These are phyloP conservation scores for Rhinocladiella similis DNA, from an alignment of 2,329 filamentous ascomycete genomes.

Conservation along the genomic window DNA sequence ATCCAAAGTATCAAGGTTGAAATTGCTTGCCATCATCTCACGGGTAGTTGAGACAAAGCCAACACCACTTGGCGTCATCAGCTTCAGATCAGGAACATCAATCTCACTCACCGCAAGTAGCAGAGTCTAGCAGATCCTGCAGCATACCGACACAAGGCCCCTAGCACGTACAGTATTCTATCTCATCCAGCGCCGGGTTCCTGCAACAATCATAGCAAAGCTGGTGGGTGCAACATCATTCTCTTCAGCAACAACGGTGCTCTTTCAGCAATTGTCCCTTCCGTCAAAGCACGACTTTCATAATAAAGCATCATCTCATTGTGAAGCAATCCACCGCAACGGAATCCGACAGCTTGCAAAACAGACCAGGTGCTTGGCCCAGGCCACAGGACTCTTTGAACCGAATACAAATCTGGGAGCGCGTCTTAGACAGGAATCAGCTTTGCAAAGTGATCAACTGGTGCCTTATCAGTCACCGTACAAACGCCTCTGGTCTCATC, in stretches of 20 bases:
- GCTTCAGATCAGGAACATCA: conserved; percentile 8
- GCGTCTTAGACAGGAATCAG: conserved; percentile 11
- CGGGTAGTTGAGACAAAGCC: conserved; percentile 27
- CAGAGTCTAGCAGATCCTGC: conserved; percentile 13
- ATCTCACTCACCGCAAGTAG: conserved; percentile 20
- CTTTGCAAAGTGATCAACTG: conserved; percentile 3
- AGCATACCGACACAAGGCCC: conserved; percentile 15
- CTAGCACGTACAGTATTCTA: conserved; percentile 3
- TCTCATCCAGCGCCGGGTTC: conserved; percentile 15
- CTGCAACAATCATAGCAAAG: conserved; percentile 24
- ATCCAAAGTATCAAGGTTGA: conserved; percentile 16
- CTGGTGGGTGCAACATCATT: conserved; percentile 12
- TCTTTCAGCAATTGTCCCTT: conserved; percentile 23
- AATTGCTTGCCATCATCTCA: conserved; percentile 15
- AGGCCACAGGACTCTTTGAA: background rate
- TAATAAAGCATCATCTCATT: conserved; percentile 16
- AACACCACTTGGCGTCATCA: conserved; percentile 14
- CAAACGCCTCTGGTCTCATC: conserved; percentile 2
- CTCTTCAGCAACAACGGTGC: conserved; percentile 17
- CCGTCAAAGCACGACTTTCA: conserved; percentile 15
- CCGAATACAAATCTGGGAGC: conserved; percentile 15
- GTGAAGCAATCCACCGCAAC: conserved; percentile 6
- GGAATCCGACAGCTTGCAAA: conserved; percentile 15
- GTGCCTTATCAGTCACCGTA: background rate
- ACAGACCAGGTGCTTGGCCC: background rate